Evolutionary conservation across 2,329 filamentous ascomycete genomes (phyloP).

Genomic region (Xylariales sp.): DNA sequence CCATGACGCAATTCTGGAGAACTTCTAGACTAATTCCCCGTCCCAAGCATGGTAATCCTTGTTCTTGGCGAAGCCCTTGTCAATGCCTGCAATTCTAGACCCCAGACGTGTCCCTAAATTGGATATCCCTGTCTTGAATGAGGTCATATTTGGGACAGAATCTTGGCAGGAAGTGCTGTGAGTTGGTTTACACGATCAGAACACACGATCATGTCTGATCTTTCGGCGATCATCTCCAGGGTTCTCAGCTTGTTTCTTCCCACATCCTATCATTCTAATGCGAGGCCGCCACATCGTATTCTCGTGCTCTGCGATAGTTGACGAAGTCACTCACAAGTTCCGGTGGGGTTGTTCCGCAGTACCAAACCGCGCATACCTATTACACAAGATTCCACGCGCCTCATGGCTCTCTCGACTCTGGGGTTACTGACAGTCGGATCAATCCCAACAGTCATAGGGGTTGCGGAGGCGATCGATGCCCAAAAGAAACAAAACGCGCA

Average conservation of each 20-base stretch:
- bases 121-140: conserved; percentile 28
- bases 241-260: conserved; percentile 40
- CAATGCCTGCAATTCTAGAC: conserved; percentile 12
- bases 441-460: conserved; percentile 67
- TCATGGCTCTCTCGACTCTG: conserved; percentile 53
- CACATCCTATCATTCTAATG: conserved; percentile 23
- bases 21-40: conserved; percentile 15
- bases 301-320: conserved; percentile 28
- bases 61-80: conserved; percentile 7
- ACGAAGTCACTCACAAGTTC: conserved; percentile 36
- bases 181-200: conserved; percentile 18
- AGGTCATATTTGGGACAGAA: conserved; percentile 34
- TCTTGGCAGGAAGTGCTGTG: conserved; percentile 27
- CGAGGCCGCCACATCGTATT: conserved; percentile 13
- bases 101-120: conserved; percentile 22
- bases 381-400: conserved; percentile 29
- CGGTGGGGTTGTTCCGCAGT: conserved; percentile 39
- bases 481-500: conserved; percentile 66
- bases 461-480: conserved; percentile 66
- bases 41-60: conserved; percentile 22
- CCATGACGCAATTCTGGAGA: conserved; percentile 33
- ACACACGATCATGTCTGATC: conserved; percentile 10
- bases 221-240: conserved; percentile 30
- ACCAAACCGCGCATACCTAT: conserved; percentile 29
- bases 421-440: conserved; percentile 63